A percentile compares a stretch with the other conserved stretches of the same genome.
Conservation (phyloP, 345 rosid genomes). For the Sisymbrium altissimum region DNA sequence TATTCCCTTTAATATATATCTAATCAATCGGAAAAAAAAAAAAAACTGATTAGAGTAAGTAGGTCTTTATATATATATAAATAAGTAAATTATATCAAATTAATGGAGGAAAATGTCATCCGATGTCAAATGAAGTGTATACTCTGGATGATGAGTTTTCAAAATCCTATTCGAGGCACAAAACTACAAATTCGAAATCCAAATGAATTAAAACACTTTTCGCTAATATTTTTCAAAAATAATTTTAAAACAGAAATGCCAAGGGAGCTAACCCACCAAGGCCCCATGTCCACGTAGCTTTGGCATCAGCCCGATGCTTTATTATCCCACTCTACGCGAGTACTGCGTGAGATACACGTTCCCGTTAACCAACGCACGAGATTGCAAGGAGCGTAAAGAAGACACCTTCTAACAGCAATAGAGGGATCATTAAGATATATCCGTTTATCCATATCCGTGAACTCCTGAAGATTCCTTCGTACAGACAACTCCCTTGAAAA, state of each 20-base stretch:
- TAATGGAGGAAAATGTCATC: too few relatives aligned
- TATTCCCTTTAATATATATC: too few relatives aligned
- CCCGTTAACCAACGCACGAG: background rate
- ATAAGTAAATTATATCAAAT: too few relatives aligned
- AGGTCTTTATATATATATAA: too few relatives aligned
- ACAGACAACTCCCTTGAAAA: constrained; percentile 18
- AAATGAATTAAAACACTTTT: too few relatives aligned
- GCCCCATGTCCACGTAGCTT: constrained; percentile 12
- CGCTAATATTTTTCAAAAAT: background rate
- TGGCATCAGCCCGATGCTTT: constrained; percentile 14
- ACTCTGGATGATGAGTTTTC: too few relatives aligned
- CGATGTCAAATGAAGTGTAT: too few relatives aligned
- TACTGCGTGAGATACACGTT: background rate
- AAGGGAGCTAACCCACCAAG: background rate
- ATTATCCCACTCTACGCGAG: background rate
- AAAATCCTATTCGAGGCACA: too few relatives aligned
- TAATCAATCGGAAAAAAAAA: too few relatives aligned
- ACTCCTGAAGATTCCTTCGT: constrained; percentile 26
- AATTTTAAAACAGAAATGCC: background rate
- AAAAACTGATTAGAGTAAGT: too few relatives aligned
- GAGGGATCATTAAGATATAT: background rate
- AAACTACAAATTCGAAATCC: too few relatives aligned
- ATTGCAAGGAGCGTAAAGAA: background rate
- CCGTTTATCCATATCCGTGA: constrained; percentile 4
- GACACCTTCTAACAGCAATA: background rate